Evolutionary conservation across 495 filamentous ascomycete genomes (phyloP), one percentile per base, ranked within the genome.

Genomic region (Melanomma pulvis-pyrius): DNA sequence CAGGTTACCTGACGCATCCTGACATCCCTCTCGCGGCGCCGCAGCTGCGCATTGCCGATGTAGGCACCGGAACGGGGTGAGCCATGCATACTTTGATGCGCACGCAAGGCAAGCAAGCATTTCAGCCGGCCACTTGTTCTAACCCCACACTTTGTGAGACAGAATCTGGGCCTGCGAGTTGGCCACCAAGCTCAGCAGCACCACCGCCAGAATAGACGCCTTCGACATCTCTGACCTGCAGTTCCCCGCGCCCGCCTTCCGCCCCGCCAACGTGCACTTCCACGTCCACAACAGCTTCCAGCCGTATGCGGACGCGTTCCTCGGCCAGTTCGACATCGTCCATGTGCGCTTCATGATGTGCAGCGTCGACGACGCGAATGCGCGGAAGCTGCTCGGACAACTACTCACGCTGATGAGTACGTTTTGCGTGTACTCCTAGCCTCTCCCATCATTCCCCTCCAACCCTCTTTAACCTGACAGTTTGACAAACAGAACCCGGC

Each of bases 41-140:
- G 15, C 9, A 32, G 9, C 51, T 54, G 13, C 51, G 51, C 11
- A 54, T 54, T 17, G 28, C 28, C 11, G 51, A 54, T 54, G 26
- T 54, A 25, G 51, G 51, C 5, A 30, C 21, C 5, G 51, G 51
- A 12, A 32, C 51, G 5, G 51, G 22, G 51, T 32, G 21, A 12
- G 70, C 61, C 4, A 63, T 63, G 17, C 59, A 77, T 0, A 59
- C 73, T 30, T 74, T 72, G 0, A 75, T 74, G 28, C 47, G 58
- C 36, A 32, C 58, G 7, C 34, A 13, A 5, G 5, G 9, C 6
- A 3, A 57, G 2, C 8, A 53, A 29, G 57, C n/a, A 30, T 6
- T n/a, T n/a, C n/a, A n/a, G n/a, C n/a, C n/a, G n/a, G n/a, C n/a
- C n/a, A n/a, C n/a, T n/a, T n/a, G n/a, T n/a, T n/a, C n/a, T n/a